Evolutionary conservation across 352 stramenopile species (phyloP).

Genomic region (Poterioochromonas sp.): DNA sequence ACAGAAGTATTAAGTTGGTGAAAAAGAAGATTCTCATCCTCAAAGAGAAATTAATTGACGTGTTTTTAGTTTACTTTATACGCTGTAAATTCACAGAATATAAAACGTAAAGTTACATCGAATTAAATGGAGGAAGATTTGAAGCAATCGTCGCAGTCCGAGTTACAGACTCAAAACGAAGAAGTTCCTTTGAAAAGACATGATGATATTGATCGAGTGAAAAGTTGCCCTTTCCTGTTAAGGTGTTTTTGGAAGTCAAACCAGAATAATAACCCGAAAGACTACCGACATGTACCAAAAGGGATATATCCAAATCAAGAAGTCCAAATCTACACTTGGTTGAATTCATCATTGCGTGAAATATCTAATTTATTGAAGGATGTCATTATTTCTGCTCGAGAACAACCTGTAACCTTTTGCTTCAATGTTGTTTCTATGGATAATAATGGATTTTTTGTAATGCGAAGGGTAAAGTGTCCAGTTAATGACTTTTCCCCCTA

Average conservation of each 20-base stretch:
- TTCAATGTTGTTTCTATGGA: background rate
- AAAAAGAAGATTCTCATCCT: too few species aligned
- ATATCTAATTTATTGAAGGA: slow-evolving; percentile 11
- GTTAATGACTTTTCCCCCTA: background rate
- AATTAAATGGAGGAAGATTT: too few species aligned
- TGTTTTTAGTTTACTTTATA: too few species aligned
- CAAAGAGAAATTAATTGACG: too few species aligned
- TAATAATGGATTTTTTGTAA: background rate
- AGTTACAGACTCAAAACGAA: too few species aligned
- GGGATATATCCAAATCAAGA: background rate
- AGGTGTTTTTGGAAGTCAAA: slow-evolving; percentile 17
- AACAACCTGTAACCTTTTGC: background rate
- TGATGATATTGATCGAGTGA: background rate
- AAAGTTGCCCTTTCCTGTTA: slow-evolving; percentile 9
- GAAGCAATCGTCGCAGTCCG: too few species aligned
- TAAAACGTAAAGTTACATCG: too few species aligned
- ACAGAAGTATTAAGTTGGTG: too few species aligned
- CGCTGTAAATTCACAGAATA: too few species aligned
- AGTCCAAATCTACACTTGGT: slow-evolving; percentile 28
- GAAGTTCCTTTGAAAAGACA: too few species aligned
- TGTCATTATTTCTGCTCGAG: background rate
- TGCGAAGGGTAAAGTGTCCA: background rate
- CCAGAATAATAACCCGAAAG: background rate
- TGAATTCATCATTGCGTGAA: background rate
- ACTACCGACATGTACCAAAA: background rate